Evolutionary conservation across 768 basidiomycete genomes (phyloP), one percentile per base, ranked within the genome.

Genomic region (Suillus luteus): DNA sequence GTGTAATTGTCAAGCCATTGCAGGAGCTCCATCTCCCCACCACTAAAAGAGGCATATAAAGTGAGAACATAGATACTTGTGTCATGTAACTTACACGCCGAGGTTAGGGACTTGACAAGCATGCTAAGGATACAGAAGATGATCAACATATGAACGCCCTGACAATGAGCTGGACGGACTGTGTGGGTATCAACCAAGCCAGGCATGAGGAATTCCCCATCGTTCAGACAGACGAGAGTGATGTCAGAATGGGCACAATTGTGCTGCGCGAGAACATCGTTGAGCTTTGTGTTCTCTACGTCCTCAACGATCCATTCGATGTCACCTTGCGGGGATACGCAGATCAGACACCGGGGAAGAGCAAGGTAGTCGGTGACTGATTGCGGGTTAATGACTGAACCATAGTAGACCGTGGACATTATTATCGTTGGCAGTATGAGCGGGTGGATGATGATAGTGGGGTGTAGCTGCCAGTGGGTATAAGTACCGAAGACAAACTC

Each of bases 161-260:
- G 31, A 15, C 49, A 58, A 43, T 17, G 64, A 6, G 19, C 15
- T 17, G 3, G 43, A 43, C 27, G 3, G 71, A 95, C 95, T 40
- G 90, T 92, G 76, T 96, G 95, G 37, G 95, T 96, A 80, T 97
- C 95, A 61, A 96, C 79, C 73, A 96, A 86, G 4, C 95, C 95
- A 7, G 95, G 95, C 71, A 93, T 85, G 62, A 96, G 70, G 71
- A 95, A 95, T 66, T 88, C 81, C 17, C 85, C 86, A 3, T 80
- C 74, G 12, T 73, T 74, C 55, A 88, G 71, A n/a, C 62, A 62
- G 10, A 83, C 71, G 5, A 86, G 70, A 43, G 68, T 60, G 60
- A 68, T 66, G 43, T 12, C 5, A 1, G 72, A 69, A 27, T 83
- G 77, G 10, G 75, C 52, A 22, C 78, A 70, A n/a, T 86, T 89